Conservation (phyloP, 2,329 filamentous ascomycete genomes). For the Scedosporium aurantiacum region DNA sequence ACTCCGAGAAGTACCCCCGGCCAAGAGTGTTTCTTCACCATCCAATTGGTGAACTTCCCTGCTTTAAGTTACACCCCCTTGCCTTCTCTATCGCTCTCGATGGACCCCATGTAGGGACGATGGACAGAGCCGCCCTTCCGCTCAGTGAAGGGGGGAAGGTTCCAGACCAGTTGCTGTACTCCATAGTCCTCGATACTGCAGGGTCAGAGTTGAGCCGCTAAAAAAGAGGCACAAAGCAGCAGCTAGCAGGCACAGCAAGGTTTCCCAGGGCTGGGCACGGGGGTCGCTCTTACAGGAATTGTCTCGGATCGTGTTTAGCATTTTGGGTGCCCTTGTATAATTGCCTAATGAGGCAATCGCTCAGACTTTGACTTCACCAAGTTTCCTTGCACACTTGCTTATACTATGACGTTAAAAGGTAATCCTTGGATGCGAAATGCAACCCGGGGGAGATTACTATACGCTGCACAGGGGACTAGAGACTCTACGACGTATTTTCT, state of each 20-base stretch:
- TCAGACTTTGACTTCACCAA: constrained; percentile 4
- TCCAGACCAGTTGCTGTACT: neutral
- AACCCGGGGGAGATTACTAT: too few relatives aligned
- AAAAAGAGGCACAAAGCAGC: neutral
- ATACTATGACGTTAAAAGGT: too few relatives aligned
- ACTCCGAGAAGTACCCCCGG: neutral
- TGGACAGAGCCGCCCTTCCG: neutral
- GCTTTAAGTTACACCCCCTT: neutral
- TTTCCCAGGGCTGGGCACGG: neutral
- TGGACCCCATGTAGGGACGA: neutral
- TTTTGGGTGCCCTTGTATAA: constrained; percentile 13
- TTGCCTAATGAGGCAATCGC: constrained; percentile 2
- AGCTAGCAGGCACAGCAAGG: neutral
- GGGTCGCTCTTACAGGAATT: constrained; percentile 30
- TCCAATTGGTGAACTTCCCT: neutral
- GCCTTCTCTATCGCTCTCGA: too few relatives aligned
- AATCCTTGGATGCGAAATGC: too few relatives aligned
- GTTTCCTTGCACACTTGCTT: too few relatives aligned
- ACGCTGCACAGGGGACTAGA: too few relatives aligned
- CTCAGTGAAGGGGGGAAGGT: neutral
- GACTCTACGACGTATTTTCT: neutral
- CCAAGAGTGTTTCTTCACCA: neutral
- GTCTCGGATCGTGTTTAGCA: constrained; percentile 39
- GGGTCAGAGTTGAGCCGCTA: neutral
- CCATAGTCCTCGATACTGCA: neutral